Evolutionary conservation across 148 eudicot species (phyloP).

Genomic region (Bassia scoparia): DNA sequence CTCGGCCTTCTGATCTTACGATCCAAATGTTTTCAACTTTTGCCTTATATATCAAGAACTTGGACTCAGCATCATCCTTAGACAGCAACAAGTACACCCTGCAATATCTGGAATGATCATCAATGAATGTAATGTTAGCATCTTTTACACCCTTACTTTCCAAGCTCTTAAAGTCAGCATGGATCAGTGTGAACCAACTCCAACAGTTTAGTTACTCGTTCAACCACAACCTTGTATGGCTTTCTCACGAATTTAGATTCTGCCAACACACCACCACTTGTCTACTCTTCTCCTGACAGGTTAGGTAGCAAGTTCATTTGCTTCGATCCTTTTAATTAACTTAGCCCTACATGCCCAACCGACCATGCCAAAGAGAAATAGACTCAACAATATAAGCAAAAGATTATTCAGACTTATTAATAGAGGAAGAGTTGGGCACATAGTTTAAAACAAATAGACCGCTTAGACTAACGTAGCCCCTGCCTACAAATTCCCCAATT

Average conservation of each 20-base stretch:
- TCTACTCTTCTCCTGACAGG: too few species aligned
- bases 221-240: neutral
- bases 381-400: slow-evolving; percentile 6
- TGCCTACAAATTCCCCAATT: neutral
- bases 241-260: neutral
- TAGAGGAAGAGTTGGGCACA: neutral
- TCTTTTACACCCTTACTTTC: neutral
- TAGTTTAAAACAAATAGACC: neutral
- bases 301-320: too few species aligned
- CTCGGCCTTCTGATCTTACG: neutral
- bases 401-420: too few species aligned
- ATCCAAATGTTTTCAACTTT: slow-evolving; percentile 3
- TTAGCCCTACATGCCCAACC: neutral
- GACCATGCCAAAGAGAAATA: neutral
- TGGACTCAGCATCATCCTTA: neutral
- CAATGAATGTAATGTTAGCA: slow-evolving; percentile 1
- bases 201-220: neutral
- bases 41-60: neutral
- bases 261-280: too few species aligned
- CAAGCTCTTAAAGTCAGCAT: neutral
- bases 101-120: neutral
- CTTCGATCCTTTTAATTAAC: neutral
- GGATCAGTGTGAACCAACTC: neutral
- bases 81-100: neutral
- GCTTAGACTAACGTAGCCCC: neutral